Base-by-base conservation (phyloP, 768 basidiomycete species). In the Phylloporus sp. region DNA sequence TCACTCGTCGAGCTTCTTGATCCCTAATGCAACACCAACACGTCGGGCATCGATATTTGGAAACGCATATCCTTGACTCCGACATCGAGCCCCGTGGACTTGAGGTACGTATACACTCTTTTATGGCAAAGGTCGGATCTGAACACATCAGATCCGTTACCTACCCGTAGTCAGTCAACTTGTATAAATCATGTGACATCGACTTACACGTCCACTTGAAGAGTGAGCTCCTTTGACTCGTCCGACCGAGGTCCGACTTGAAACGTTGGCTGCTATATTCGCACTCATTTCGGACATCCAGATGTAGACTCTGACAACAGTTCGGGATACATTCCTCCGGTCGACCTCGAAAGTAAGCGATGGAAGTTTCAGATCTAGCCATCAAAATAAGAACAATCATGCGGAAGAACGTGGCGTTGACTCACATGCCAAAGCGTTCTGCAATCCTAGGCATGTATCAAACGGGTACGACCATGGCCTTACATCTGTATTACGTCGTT, bases 1-100 rank as follows among this genome's bases (percentile, higher is more conserved):
- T 90, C 88, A 48, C 86, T 89, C 89, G 90, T 90, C 20, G 82
- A 84, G 14, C 75, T 90, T 90, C 68, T 63, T 83, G 60, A 98
- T 86, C 0, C 95, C 95, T 93, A 98, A 63, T 93, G 91, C 36
- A 97, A 70, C 6, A 96, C 86, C 36, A 97, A 70, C 6, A 96
- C 86, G 62, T 98, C 95, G 4, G 95, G 95, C 93, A 98, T 96
- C 50, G 91, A 74, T 18, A 85, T 89, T 63, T 84, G 76, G 82
- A 93, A 93, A n/a, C 91, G 80, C 90, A 92, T 90, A 60, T 93
- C 90, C 69, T 91, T 89, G 20, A 96, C 93, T 9, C 94, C 94
- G 0, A 94, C 94, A 49, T 97, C 89, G 53, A 88, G 71, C 67
- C 94, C 94, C 0, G 95, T 97, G 6, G 84, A 82, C 63, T 87